These are phyloP conservation scores for Rubroboletus pulcherrimus DNA, from an alignment of 768 basidiomycete genomes.

Conservation along the genomic window DNA sequence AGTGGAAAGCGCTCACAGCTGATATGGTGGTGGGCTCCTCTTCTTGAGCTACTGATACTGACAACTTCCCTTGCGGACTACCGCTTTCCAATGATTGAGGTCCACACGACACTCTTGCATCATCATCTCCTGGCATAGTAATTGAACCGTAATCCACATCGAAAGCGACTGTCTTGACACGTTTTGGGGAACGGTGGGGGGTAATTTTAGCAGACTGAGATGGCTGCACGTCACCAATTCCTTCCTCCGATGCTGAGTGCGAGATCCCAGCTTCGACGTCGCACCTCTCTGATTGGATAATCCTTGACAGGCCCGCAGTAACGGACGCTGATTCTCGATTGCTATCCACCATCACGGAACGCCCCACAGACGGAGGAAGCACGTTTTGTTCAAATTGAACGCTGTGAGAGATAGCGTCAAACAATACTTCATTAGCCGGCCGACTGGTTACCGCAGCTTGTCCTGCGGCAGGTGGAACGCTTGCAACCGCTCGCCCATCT, in stretches of 20 bases:
- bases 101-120: neutral
- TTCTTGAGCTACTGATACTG: neutral
- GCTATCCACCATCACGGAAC: neutral
- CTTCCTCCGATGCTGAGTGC: neutral
- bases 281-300: neutral
- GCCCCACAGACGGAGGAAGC: neutral
- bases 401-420: neutral
- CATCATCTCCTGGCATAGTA: neutral
- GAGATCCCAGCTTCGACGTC: neutral
- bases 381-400: neutral
- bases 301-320: neutral
- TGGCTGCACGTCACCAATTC: neutral
- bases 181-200: slow-evolving; percentile 2
- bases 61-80: neutral
- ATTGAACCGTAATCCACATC: neutral
- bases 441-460: neutral
- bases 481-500: neutral
- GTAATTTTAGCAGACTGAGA: neutral
- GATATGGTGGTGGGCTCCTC: neutral
- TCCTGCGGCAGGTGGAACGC: neutral
- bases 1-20: slow-evolving; percentile 1
- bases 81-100: neutral
- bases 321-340: neutral
- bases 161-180: neutral
- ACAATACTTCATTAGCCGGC: neutral